A percentile compares a stretch with the other conserved stretches of the same genome.
Conservation (phyloP, 768 basidiomycete genomes). For the Suillus alpinus region DNA sequence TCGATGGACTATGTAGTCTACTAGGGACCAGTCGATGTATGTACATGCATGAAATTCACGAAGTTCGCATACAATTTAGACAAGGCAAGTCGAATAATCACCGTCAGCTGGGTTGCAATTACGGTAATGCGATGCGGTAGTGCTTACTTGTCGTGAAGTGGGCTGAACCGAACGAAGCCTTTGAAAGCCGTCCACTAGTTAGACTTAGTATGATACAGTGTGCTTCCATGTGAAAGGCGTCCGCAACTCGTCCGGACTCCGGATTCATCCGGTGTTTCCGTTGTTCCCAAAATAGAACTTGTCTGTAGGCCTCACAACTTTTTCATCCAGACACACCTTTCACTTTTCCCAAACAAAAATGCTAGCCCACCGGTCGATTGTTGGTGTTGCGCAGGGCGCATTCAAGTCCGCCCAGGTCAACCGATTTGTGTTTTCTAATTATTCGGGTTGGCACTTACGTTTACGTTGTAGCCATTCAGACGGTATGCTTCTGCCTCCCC, state of each 20-base stretch:
- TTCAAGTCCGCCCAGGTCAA: conserved; percentile 48
- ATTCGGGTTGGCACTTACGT: conserved; percentile 10
- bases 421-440: background rate
- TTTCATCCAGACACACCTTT: conserved; percentile 16
- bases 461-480: conserved; percentile 45
- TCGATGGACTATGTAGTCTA: background rate
- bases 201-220: background rate
- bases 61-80: background rate
- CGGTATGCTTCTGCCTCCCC: conserved; percentile 70
- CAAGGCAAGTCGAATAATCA: background rate
- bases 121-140: background rate
- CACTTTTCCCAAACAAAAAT: conserved; percentile 38
- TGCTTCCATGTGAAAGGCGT: background rate
- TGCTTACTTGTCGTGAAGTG: background rate
- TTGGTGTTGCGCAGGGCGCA: conserved; percentile 54
- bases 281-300: conserved; percentile 4
- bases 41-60: background rate
- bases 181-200: background rate
- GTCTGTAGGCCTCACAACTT: conserved; percentile 5
- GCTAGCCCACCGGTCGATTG: conserved; percentile 58
- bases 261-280: conserved; percentile 1
- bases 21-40: background rate
- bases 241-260: background rate
- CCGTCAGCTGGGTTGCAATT: background rate
- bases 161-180: background rate